Evolutionary conservation across 371 early-diverging fungal species (phyloP).

Genomic region (Saksenaea oblongispora): DNA sequence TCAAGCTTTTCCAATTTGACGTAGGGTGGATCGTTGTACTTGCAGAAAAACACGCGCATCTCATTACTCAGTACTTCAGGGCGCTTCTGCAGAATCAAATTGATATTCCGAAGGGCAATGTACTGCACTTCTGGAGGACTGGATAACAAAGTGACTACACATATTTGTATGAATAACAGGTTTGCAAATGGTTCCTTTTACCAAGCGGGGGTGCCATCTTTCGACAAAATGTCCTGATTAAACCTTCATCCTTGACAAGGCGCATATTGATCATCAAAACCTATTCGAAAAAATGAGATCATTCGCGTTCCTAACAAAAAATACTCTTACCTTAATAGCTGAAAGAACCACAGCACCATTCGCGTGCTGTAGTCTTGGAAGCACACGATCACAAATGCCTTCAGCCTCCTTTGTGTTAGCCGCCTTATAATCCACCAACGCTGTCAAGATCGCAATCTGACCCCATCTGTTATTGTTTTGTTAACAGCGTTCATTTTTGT

Average conservation of each 20-base stretch:
- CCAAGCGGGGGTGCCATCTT: constrained; percentile 93
- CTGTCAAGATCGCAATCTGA: constrained; percentile 87
- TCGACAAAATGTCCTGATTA: constrained; percentile 65
- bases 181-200: constrained; percentile 20
- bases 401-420: constrained; percentile 72
- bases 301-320: background rate
- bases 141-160: constrained; percentile 81
- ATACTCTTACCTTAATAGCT: constrained; percentile 60
- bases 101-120: constrained; percentile 90
- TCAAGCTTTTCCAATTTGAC: constrained; percentile 94
- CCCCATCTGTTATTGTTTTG: constrained; percentile 75
- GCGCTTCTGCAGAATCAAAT: constrained; percentile 80
- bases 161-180: background rate
- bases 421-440: constrained; percentile 72
- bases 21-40: constrained; percentile 96
- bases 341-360: constrained; percentile 70
- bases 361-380: constrained; percentile 81
- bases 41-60: constrained; percentile 92
- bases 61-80: constrained; percentile 85
- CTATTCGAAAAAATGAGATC: constrained; percentile 15
- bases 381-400: constrained; percentile 87
- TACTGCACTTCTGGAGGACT: constrained; percentile 93
- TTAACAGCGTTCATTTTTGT: background rate
- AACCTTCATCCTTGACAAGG: constrained; percentile 66
- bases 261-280: constrained; percentile 69